Evolutionary conservation across 148 eudicot species (phyloP), one percentile per base, ranked within the genome.

Genomic region (Vaccinium corymbosum): DNA sequence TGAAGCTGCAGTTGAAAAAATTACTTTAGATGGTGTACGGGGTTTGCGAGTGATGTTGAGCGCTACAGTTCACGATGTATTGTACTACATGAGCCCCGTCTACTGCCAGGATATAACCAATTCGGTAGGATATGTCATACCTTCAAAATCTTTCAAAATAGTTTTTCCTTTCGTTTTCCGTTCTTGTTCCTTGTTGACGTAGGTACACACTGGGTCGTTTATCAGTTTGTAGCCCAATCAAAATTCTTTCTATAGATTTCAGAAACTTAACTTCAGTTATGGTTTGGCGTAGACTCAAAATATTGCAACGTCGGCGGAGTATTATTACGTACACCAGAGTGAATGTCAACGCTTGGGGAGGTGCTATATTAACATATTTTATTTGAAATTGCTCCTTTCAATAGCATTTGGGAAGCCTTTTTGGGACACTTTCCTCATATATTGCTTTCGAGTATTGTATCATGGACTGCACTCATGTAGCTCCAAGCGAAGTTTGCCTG

Each of bases 81-180:
- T 97, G 84, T 97, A 97, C 85, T 97, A 97, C 92, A 97, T 97
- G 99, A 97, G 99, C 90, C 99, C 99, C 57, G 95, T 97, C 85
- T 94, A 97, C 87, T 97, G 99, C 92, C 99, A 97, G 91, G 95
- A 90, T 86, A 97, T 97, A 78, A 91, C 94, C 78, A 89, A 97
- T 91, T 94, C 99, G 92, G 99, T 97, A 93, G 32, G 55, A 57
- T 88, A 64, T 49, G 55, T 13, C 38, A 84, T 77, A 49, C 81
- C 79, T 84, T 3, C 64, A 25, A 48, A 62, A 52, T 22, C 74
- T 78, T 79, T 72, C 55, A 71, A 71, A n/a, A 68, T 86, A 51
- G 15, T 56, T 38, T 12, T n/a, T 72, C 57, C 17, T 72, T 79
- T 85, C 78, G 27, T 76, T 32, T 52, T 53, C 55, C 8, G 72